Evolutionary conservation across 1,284 basidiomycete species (phyloP), one percentile per base, ranked within the genome.

Genomic region (Ustilago cynodontis): DNA sequence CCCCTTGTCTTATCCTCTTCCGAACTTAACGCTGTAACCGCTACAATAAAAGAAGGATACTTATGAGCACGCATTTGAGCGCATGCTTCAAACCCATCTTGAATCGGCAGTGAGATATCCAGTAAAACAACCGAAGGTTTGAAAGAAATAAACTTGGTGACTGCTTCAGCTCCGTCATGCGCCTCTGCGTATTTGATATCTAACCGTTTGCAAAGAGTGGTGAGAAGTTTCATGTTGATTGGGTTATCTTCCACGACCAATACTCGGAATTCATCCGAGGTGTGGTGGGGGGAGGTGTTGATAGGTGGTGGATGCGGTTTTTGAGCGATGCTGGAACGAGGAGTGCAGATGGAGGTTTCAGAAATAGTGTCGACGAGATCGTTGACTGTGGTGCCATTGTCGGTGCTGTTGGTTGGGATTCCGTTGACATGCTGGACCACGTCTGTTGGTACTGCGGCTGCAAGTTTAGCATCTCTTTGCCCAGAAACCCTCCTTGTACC

Each of bases 161-260:
- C 79, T 2, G 82, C 82, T 47, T 82, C 76, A 13, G 65, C 65
- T 11, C 82, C 82, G 37, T 83, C 79, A 28, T 65, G 56, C 16
- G 82, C 82, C 43, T 79, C 74, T 18, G 68, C 73, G 54, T 72
- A 82, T 3, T 45, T 47, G 14, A 77, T 66, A 37, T 70, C 72
- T 11, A 71, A 59, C 6, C 72, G 65, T 35, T 78, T 68, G 59
- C 73, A 63, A 2, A 81, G 61, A 7, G 77, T 70, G 22, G 79
- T 78, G 26, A 83, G 66, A 18, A 83, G 67, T 24, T 45, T 51
- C 71, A 83, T 75, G 69, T 83, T 82, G 59, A 82, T 71, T 24
- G 78, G 78, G 45, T 83, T 83, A 72, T 83, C 81, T 58, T 82
- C 81, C 8, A 83, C 81, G 13, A 80, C 65, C 0, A 83, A 71